Evolutionary conservation across 140 eudicot genomes (phyloP).

Genomic region (Bidens hawaiensis): DNA sequence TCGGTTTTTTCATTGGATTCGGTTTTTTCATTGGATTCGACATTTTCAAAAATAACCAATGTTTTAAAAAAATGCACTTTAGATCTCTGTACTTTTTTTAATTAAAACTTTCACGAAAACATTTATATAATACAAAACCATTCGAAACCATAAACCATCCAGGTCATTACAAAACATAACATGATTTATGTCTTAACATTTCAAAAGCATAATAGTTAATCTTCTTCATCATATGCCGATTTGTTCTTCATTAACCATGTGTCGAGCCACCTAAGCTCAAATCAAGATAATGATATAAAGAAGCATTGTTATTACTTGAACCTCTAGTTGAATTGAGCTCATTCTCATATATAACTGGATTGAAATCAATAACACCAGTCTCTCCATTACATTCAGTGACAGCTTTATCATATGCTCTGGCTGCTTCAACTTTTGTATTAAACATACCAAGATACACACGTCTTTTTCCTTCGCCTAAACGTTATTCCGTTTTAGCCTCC

Average conservation of each 20-base stretch:
- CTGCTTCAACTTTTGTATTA: slow-evolving; percentile 43
- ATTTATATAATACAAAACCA: no score
- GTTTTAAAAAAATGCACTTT: no score
- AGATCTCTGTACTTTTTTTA: no score
- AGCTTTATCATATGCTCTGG: slow-evolving; percentile 47
- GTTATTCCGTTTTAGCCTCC: slow-evolving; percentile 55
- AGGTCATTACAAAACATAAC: no score
- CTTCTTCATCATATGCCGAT: no score
- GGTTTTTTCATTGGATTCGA: no score
- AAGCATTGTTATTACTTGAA: slow-evolving; percentile 16
- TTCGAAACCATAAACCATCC: no score
- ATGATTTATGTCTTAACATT: no score
- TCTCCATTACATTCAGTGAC: slow-evolving; percentile 39
- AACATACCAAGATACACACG: slow-evolving; percentile 40
- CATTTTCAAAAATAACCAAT: no score
- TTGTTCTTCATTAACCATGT: slow-evolving; percentile 28
- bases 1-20: no score
- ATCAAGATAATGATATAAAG: slow-evolving; percentile 71
- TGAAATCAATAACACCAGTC: slow-evolving; percentile 38
- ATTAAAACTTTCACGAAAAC: no score
- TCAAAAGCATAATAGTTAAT: no score
- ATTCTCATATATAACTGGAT: slow-evolving; percentile 36
- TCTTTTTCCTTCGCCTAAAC: slow-evolving; percentile 40
- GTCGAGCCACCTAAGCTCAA: slow-evolving; percentile 63
- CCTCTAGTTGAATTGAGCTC: slow-evolving; percentile 35